Base-by-base conservation (phyloP, 2,329 filamentous ascomycete species). In the Penicillium sp. region DNA sequence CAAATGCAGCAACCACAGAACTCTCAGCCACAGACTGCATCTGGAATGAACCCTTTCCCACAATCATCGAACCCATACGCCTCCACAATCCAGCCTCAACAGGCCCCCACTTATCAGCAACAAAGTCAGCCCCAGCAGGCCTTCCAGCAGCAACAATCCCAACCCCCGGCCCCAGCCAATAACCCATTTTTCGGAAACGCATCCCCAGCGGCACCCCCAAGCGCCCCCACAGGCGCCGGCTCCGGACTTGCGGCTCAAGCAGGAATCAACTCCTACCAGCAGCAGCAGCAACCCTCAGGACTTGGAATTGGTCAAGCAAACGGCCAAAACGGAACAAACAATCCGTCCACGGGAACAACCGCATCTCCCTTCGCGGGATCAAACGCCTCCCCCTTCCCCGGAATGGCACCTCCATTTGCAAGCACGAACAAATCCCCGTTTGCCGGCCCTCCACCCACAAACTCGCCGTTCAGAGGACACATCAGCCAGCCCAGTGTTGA, bases 401-500 rank as follows among this genome's bases (percentile, higher is more conserved):
- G 51, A 31, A 53, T 50, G 41, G 48, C 29, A 36, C 50, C 51
- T 8, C 41, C 46, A 24, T 50, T 50, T 14, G 41, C 34, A n/a
- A 46, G 46, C 38, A 34, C 46, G 18, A 54, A 34, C 46, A n/a
- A 45, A 5, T 51, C 47, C 7, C 48, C 53, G 1, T 47, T 50
- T 27, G 32, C 42, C 16, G 57, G 44, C 27, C 56, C 58, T 11
- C 66, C 63, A 2, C 54, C 58, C 4, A 43, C 60, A 3, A 60
- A 52, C 49, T 50, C 53, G 14, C 55, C 48, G 7, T 65, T 65
- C 16, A 55, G 61, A 16, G 62, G 67, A 13, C 75, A 78, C 55
- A 73, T 77, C 64, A 80, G 77, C 63, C 74, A 78, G 55, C 78
- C 76, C 45, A 80, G 78, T 47, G 73, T 80, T 38, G 77, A 79